Percentiles rank a stretch among this genome's conserved stretches.
Conservation (phyloP, 1,139 yeast species). For the Magnusiomyces fungicola region DNA sequence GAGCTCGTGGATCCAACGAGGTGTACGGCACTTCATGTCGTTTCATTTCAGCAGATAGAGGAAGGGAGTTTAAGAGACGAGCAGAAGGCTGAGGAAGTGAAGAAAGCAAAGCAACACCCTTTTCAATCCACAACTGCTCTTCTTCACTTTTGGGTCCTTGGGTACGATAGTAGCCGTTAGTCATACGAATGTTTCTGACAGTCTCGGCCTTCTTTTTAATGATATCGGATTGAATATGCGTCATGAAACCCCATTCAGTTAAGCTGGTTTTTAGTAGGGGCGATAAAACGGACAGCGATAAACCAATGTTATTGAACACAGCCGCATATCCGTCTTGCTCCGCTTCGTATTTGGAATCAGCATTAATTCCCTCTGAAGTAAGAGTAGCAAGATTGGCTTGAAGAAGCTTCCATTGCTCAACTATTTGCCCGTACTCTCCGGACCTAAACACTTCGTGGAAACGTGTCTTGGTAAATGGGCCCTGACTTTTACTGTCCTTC, state of each 20-base stretch:
- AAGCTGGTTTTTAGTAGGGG: not conserved
- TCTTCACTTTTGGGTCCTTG: not conserved
- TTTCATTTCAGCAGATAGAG: not conserved
- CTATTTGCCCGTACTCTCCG: not conserved
- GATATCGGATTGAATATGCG: not conserved
- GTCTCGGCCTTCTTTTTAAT: not conserved
- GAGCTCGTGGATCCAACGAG: not conserved
- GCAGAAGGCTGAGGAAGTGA: not conserved
- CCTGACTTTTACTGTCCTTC: too few relatives aligned
- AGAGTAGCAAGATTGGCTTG: not conserved
- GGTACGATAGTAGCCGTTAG: not conserved
- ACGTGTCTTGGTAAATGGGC: not conserved
- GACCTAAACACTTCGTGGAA: not conserved
- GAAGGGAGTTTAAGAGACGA: not conserved
- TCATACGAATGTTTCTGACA: conserved; percentile 1
- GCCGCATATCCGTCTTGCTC: not conserved
- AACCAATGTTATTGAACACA: not conserved
- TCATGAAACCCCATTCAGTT: not conserved
- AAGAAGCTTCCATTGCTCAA: not conserved
- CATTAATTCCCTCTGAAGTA: not conserved
- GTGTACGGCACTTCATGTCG: not conserved
- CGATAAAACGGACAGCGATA: not conserved
- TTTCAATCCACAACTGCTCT: not conserved
- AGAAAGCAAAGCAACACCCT: not conserved
- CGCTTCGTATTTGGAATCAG: not conserved